phyloP scores from a whole-genome alignment of 164 flowering plant genomes.

The Magnolia sinica region DNA sequence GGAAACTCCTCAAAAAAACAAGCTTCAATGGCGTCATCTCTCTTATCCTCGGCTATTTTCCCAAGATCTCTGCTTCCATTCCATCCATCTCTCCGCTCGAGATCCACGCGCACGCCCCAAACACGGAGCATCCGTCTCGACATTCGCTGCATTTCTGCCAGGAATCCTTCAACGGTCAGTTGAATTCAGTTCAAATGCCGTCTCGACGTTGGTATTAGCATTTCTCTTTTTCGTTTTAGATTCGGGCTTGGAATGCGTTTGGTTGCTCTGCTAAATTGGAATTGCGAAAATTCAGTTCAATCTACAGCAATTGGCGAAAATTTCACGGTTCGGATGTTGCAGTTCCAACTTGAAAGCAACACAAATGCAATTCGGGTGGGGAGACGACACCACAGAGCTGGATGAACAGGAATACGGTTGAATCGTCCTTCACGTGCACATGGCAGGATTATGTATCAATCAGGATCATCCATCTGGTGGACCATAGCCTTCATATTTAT shows the following conservation, averaged over 20 bases:
- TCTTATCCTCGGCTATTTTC: slow-evolving; percentile 31
- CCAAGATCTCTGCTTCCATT: slow-evolving; percentile 12
- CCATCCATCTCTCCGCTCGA: slow-evolving; percentile 10
- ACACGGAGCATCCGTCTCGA: slow-evolving; percentile 5
- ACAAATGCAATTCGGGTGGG: too few relatives aligned
- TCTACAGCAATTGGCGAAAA: background rate
- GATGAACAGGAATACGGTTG: too few relatives aligned
- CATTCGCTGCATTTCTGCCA: slow-evolving; percentile 19
- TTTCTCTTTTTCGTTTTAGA: background rate
- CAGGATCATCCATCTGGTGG: too few relatives aligned
- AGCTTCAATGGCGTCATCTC: slow-evolving; percentile 41
- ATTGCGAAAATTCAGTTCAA: background rate
- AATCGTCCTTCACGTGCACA: too few relatives aligned
- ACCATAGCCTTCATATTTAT: too few relatives aligned
- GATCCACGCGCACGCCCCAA: background rate
- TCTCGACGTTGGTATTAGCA: background rate
- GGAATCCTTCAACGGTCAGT: slow-evolving; percentile 25
- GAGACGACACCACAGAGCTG: too few relatives aligned
- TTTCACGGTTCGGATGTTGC: too few relatives aligned
- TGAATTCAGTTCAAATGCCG: background rate
- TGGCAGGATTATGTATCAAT: too few relatives aligned
- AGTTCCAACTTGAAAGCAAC: too few relatives aligned
- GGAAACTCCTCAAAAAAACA: slow-evolving; percentile 12
- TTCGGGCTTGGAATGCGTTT: background rate
- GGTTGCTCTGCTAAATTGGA: background rate